Conservation (phyloP, 352 stramenopile species). For the Globisporangium cystogenes region DNA sequence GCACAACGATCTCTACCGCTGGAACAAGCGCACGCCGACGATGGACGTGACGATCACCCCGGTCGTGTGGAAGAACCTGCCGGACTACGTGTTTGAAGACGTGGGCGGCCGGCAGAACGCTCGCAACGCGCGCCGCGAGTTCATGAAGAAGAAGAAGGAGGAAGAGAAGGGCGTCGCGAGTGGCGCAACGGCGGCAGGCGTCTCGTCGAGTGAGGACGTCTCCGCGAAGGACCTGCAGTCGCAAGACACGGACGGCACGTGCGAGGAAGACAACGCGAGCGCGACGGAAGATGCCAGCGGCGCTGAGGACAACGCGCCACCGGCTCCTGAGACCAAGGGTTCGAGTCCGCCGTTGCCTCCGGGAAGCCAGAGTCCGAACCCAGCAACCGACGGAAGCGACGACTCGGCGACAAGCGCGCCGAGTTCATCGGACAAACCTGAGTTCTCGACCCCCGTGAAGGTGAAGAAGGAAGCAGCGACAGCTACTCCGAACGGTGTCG, state of each 20-base stretch:
- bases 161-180: constrained; percentile 52
- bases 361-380: constrained; percentile 27
- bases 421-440: constrained; percentile 18
- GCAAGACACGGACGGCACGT: constrained; percentile 47
- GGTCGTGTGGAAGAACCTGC: constrained; percentile 80
- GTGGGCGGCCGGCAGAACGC: constrained; percentile 66
- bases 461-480: background rate
- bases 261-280: constrained; percentile 35
- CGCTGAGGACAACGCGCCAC: background rate
- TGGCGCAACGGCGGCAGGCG: constrained; percentile 16
- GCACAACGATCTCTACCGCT: constrained; percentile 85
- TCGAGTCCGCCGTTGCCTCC: background rate
- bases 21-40: constrained; percentile 81
- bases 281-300: constrained; percentile 33
- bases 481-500: background rate
- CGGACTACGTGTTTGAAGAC: constrained; percentile 82
- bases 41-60: constrained; percentile 88
- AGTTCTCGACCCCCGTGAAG: constrained; percentile 10
- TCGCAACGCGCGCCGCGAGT: constrained; percentile 57
- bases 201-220: constrained; percentile 38
- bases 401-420: constrained; percentile 9
- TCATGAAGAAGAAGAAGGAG: constrained; percentile 85
- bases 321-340: background rate
- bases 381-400: constrained; percentile 27
- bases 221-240: constrained; percentile 37